Evolutionary conservation across 169 alveolate species (phyloP).

Genomic region (Theileria luwenshuni): DNA sequence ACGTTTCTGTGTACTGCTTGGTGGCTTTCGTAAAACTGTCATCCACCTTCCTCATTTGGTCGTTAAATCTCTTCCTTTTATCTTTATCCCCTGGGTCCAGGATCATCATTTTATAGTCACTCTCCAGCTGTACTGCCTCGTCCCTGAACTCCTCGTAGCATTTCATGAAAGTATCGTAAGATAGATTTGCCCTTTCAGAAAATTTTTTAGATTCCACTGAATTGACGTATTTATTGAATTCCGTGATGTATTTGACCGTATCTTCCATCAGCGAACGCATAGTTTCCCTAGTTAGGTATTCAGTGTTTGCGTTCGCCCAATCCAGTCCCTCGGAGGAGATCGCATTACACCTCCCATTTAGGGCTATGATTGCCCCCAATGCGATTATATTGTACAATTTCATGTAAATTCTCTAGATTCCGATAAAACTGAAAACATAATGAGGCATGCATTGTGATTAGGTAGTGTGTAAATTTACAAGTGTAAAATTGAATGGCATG

Average conservation of each 20-base stretch:
- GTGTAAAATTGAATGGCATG: too few relatives aligned
- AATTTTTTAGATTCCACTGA: slow-evolving; percentile 3
- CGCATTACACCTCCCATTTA: neutral
- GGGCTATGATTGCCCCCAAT: neutral
- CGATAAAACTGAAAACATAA: neutral
- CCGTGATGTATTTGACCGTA: neutral
- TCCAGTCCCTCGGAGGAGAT: neutral
- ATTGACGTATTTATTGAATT: neutral
- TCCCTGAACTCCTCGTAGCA: neutral
- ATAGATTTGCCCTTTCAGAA: slow-evolving; percentile 18
- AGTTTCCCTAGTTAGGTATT: neutral
- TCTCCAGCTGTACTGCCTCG: neutral
- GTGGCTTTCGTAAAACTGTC: slow-evolving; percentile 44
- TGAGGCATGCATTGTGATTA: neutral
- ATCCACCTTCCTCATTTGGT: slow-evolving; percentile 11
- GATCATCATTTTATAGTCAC: neutral
- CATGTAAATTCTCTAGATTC: neutral
- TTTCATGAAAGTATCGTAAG: neutral
- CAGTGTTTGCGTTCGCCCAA: neutral
- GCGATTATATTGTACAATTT: neutral
- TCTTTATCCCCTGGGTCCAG: neutral
- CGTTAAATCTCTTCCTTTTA: neutral
- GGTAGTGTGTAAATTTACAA: neutral
- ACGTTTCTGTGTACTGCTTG: slow-evolving; percentile 46
- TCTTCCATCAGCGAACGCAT: neutral